phyloP scores from a whole-genome alignment of 2,329 filamentous ascomycete species.

The Lachnellula hyalina region DNA sequence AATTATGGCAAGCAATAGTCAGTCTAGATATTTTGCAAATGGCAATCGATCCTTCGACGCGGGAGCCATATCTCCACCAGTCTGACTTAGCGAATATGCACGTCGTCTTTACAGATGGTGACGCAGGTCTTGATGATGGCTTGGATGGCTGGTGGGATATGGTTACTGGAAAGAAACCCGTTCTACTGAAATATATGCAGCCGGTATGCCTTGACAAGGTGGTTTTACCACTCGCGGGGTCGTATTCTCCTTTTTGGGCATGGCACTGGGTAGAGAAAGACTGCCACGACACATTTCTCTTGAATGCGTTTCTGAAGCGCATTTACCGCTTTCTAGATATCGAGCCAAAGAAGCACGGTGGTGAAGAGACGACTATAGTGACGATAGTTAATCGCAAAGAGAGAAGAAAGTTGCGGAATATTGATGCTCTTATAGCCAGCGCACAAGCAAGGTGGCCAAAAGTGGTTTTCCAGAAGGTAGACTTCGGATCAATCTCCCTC shows the following conservation, averaged over 20 bases:
- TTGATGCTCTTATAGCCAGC: slow-evolving; percentile 10
- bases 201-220: slow-evolving; percentile 23
- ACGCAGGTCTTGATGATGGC: slow-evolving; percentile 11
- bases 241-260: slow-evolving; percentile 27
- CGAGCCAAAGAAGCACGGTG: not conserved
- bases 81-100: slow-evolving; percentile 14
- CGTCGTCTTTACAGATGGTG: slow-evolving; percentile 20
- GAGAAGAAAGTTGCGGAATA: slow-evolving; percentile 18
- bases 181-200: slow-evolving; percentile 17
- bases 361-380: slow-evolving; percentile 9
- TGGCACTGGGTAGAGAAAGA: slow-evolving; percentile 14
- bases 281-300: slow-evolving; percentile 11
- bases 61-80: slow-evolving; percentile 17
- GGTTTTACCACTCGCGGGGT: slow-evolving; percentile 25
- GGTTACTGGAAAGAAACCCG: slow-evolving; percentile 20
- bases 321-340: slow-evolving; percentile 11
- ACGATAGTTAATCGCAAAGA: slow-evolving; percentile 21
- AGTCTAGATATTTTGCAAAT: slow-evolving; percentile 22
- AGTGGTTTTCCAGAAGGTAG: slow-evolving; percentile 14
- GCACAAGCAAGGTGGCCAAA: slow-evolving; percentile 16
- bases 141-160: slow-evolving; percentile 22
- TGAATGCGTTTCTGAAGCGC: slow-evolving; percentile 14
- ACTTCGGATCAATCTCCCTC: slow-evolving; percentile 19
- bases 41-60: slow-evolving; percentile 18
- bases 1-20: slow-evolving; percentile 27